Evolutionary conservation across 176 grass and related monocot genomes (phyloP).

Genomic region (Sorghum bicolor): DNA sequence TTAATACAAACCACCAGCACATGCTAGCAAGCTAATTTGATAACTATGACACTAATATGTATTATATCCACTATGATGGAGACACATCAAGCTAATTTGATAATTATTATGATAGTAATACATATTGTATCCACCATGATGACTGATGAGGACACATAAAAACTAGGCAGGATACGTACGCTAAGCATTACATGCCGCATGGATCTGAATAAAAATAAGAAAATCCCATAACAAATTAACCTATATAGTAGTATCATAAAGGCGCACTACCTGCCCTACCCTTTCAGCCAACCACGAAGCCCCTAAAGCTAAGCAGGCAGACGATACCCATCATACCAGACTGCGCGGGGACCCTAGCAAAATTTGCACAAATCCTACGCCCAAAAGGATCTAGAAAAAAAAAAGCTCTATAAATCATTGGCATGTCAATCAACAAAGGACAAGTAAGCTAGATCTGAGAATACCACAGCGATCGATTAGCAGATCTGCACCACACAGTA

Average conservation of each 20-base stretch:
- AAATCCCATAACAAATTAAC: background rate
- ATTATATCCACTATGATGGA: no score
- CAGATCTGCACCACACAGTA: conserved; percentile 31
- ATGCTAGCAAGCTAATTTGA: background rate
- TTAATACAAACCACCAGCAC: background rate
- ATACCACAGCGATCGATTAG: background rate
- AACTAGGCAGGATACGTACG: background rate
- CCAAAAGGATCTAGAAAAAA: background rate
- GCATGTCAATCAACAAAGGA: background rate
- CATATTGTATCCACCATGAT: background rate
- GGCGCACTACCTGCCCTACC: background rate
- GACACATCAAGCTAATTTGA: background rate
- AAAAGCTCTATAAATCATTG: background rate
- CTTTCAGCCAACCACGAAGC: background rate
- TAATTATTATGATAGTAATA: background rate
- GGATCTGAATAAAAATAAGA: background rate
- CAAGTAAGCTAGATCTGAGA: background rate
- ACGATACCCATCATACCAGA: background rate
- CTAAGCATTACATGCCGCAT: background rate
- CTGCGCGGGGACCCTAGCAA: background rate
- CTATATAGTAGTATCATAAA: background rate
- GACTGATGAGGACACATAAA: background rate
- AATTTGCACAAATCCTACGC: background rate
- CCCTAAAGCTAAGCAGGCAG: background rate
- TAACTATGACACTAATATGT: background rate